Evolutionary conservation across 257 asterid genomes (phyloP), one percentile per base, ranked within the genome.

Genomic region (Leptodermis oblonga): DNA sequence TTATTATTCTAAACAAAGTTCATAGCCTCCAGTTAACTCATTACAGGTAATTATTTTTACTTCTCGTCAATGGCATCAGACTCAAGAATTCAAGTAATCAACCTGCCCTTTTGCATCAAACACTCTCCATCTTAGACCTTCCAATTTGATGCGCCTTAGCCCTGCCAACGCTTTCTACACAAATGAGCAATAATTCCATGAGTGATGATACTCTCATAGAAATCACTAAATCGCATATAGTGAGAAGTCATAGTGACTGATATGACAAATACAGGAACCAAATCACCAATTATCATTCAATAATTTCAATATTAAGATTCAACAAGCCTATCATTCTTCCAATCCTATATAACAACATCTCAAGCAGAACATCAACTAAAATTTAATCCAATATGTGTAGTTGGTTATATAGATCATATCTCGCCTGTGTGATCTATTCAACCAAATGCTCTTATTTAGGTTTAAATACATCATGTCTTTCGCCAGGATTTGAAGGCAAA

Each of bases 61-160:
- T 71, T 33, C 49, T 15, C 14, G 8, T 31, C 13, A 20, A 37
- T 26, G 45, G 41, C 60, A 45, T 59, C 26, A 34, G 48, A 46
- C 25, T 13, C 3, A 56, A 28, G 62, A 33, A 23, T 58, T 41
- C 61, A 33, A 8, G 10, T 42, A 28, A 14, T 25, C 31, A 71
- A 93, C 97, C 99, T 90, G 95, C 74, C 96, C 99, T 70, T 90
- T 87, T 26, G 97, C 99, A 81, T 93, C 97, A 68, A 93, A 93
- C 54, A 90, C 86, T 77, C 95, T 93, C 99, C 99, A 93, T 76
- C 88, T 83, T 76, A 93, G 74, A 70, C 99, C 99, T 62, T 90
- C 99, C 82, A 90, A 77, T 70, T 88, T 71, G 58, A 90, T 90
- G 20, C 95, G 95, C 62, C 89, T 76, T 68, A 93, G 75, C 49